phyloP scores from a whole-genome alignment of 2,329 filamentous ascomycete genomes.

The Calonectria multiphialidica region DNA sequence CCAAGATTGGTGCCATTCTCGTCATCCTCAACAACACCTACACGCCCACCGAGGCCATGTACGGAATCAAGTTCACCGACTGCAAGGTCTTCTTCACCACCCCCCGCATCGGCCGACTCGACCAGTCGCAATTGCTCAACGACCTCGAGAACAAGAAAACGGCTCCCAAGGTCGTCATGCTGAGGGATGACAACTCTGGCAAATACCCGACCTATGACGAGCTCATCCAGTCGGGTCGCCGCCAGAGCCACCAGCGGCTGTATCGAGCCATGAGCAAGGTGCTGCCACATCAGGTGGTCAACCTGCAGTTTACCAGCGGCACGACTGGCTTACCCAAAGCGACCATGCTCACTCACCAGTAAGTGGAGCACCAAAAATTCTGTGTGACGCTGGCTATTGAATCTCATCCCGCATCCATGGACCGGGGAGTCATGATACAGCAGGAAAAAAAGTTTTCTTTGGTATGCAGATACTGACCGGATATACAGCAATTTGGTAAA shows the following conservation, averaged over 20 bases:
- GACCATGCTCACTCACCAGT: slow-evolving; percentile 80
- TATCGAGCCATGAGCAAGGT: slow-evolving; percentile 66
- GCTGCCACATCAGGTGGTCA: slow-evolving; percentile 76
- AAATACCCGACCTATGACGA: slow-evolving; percentile 71
- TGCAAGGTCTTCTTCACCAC: slow-evolving; percentile 82
- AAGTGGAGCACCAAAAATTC: slow-evolving; percentile 41
- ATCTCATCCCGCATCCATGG: background rate
- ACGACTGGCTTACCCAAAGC: slow-evolving; percentile 81
- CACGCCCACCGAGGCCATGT: slow-evolving; percentile 78
- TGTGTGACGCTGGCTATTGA: background rate
- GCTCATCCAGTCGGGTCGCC: slow-evolving; percentile 64
- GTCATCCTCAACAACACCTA: slow-evolving; percentile 89
- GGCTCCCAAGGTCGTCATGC: slow-evolving; percentile 67
- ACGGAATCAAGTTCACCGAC: slow-evolving; percentile 78
- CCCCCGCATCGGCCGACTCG: slow-evolving; percentile 73
- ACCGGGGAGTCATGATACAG: slow-evolving; percentile 8
- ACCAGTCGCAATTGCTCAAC: slow-evolving; percentile 70
- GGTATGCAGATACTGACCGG: slow-evolving; percentile 16
- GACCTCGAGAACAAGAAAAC: slow-evolving; percentile 62
- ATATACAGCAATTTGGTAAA: slow-evolving; percentile 68
- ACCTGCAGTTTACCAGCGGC: slow-evolving; percentile 82
- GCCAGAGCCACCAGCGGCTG: slow-evolving; percentile 62
- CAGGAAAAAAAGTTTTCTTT: background rate
- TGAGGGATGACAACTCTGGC: slow-evolving; percentile 63
- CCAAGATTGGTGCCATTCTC: slow-evolving; percentile 74